Conservation (phyloP, 1,139 yeast species). For the Saccharomyces uvarum region DNA sequence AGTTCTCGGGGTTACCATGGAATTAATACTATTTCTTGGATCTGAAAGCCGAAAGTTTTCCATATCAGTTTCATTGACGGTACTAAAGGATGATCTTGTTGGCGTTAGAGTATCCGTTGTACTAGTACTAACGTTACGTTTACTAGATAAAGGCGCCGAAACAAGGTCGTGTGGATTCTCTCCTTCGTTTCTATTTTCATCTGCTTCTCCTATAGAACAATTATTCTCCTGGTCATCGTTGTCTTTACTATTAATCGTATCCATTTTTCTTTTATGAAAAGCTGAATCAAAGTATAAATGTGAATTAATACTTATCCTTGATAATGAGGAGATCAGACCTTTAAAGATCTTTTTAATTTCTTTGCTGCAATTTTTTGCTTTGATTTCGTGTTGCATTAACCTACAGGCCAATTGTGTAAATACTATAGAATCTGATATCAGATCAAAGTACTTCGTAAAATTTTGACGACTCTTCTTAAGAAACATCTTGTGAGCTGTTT, state of each 20-base stretch:
- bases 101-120: conserved; percentile 25
- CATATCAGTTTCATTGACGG: conserved; percentile 1
- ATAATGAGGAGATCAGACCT: conserved; percentile 45
- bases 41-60: background rate
- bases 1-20: conserved; percentile 4
- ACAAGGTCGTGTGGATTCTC: background rate
- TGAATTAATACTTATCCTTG: conserved; percentile 56
- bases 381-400: conserved; percentile 44
- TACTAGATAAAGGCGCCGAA: conserved; percentile 4
- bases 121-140: conserved; percentile 24
- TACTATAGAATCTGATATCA: conserved; percentile 43
- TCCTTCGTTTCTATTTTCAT: conserved; percentile 4
- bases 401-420: conserved; percentile 46
- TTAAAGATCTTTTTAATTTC: conserved; percentile 44
- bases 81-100: conserved; percentile 3
- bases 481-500: conserved; percentile 43
- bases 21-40: conserved; percentile 1
- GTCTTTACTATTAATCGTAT: background rate
- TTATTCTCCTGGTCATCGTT: conserved; percentile 3
- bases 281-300: conserved; percentile 41
- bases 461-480: conserved; percentile 42
- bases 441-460: conserved; percentile 46
- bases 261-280: background rate
- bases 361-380: conserved; percentile 39
- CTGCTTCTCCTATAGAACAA: conserved; percentile 2